These are phyloP conservation scores for Trichomonascaceae sp. DNA, from an alignment of 1,139 yeast species.

Conservation along the genomic window DNA sequence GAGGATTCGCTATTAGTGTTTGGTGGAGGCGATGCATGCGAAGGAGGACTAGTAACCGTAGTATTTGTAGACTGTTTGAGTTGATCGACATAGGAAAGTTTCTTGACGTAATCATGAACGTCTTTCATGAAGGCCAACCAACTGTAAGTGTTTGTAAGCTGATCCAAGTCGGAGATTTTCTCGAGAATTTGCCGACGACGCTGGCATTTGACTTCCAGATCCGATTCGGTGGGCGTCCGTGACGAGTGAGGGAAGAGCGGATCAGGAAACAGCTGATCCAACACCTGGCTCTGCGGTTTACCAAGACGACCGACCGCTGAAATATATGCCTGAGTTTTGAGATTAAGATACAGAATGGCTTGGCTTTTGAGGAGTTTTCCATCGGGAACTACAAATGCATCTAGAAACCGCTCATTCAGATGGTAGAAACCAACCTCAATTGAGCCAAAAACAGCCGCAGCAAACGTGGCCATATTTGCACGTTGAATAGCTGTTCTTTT, in stretches of 20 bases:
- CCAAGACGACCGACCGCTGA: constrained; percentile 78
- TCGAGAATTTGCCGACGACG: constrained; percentile 59
- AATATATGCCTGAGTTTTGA: constrained; percentile 92
- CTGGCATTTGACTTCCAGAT: constrained; percentile 63
- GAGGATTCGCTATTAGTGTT: not conserved
- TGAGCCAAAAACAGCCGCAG: constrained; percentile 77
- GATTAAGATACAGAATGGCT: constrained; percentile 70
- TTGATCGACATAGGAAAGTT: constrained; percentile 2
- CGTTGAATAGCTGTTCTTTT: constrained; percentile 55
- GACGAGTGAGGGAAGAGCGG: constrained; percentile 35
- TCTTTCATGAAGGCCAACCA: constrained; percentile 73
- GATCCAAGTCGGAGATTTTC: constrained; percentile 41
- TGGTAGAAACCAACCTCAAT: constrained; percentile 83
- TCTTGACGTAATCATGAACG: constrained; percentile 64
- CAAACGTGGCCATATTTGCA: constrained; percentile 80
- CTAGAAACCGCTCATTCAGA: constrained; percentile 75
- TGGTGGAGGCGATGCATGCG: not conserved
- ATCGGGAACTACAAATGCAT: constrained; percentile 52
- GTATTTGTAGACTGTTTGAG: not conserved
- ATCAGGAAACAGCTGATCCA: constrained; percentile 63
- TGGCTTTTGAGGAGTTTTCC: constrained; percentile 70
- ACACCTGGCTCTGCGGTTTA: constrained; percentile 57
- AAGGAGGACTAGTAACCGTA: not conserved
- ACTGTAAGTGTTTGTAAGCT: constrained; percentile 55
- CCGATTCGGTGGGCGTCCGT: constrained; percentile 59